Evolutionary conservation across 345 rosid species (phyloP).

Genomic region (Isatis tinctoria): DNA sequence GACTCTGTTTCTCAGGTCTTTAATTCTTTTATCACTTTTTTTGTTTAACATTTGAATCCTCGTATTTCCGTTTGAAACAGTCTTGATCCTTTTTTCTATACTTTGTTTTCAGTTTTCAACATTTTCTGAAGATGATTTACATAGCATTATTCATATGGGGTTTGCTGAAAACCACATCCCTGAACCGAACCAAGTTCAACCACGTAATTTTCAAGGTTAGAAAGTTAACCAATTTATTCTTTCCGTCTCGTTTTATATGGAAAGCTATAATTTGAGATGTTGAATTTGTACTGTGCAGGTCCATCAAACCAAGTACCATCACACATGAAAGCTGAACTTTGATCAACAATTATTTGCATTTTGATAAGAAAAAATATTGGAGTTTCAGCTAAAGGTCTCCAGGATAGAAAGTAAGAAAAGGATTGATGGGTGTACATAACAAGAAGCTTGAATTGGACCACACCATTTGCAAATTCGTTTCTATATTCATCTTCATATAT

Average conservation of each 20-base stretch:
- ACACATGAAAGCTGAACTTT: constrained; percentile 56
- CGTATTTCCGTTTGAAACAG: background rate
- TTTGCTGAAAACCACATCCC: constrained; percentile 41
- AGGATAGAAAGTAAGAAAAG: constrained; percentile 30
- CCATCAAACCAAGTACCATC: constrained; percentile 37
- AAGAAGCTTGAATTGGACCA: constrained; percentile 36
- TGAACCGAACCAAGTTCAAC: constrained; percentile 30
- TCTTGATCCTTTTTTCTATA: background rate
- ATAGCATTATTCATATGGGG: constrained; percentile 76
- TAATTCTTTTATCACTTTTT: background rate
- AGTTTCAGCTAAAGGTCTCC: background rate
- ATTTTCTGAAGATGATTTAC: constrained; percentile 71
- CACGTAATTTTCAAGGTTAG: constrained; percentile 37
- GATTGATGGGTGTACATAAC: constrained; percentile 54
- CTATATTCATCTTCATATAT: background rate
- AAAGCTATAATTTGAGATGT: background rate
- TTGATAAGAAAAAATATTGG: background rate
- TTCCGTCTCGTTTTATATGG: background rate
- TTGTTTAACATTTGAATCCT: background rate
- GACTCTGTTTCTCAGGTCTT: constrained; percentile 48
- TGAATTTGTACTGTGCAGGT: constrained; percentile 41
- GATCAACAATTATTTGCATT: constrained; percentile 37
- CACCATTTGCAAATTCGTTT: constrained; percentile 5
- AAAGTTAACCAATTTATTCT: background rate
- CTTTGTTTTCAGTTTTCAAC: constrained; percentile 39